Base-by-base conservation (phyloP, 2,329 filamentous ascomycete species). In the Thermomyces lanuginosus region DNA sequence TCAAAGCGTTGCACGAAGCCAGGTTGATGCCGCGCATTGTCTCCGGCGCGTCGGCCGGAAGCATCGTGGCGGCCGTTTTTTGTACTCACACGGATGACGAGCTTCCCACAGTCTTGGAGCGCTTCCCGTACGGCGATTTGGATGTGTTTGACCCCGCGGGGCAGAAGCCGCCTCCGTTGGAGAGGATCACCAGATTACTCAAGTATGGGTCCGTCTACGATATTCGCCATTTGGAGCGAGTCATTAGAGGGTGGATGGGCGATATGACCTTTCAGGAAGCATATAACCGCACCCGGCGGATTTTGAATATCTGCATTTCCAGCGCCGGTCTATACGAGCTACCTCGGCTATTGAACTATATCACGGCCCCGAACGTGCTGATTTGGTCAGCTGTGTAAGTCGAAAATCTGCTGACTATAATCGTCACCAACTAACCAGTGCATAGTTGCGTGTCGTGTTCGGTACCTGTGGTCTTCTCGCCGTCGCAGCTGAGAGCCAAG, bases 211-310 rank as follows among this genome's bases (percentile, higher is more conserved):
- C 74, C 23, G 76, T 86, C 59, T 80, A 84, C 35, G 82, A 93
- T 44, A 91, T 91, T 41, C 68, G 69, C 13, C 73, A 92, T 48
- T 58, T 93, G 25, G 75, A 70, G 2, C 66, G 75, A 24, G 82
- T 92, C 4, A 89, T 95, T 80, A 69, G 71, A 29, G 63, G 64
- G 16, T 60, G 89, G 43, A 64, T 92, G 5, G 83, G 83, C 19
- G 80, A 93, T 41, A 76, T 92, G 42, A 95, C 86, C 0, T 95
- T 95, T 40, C 80, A 86, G 44, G 86, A 95, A 53, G 82, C 83
- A 1, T 93, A 93, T 57, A 92, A 92, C 46, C 75, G 83, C n/a
- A 92, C 84, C 0, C 70, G 82, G 15, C 70, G 83, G 32, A 84
- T 93, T 34, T 69, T 92, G 44, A 95, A 93, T 48, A 92, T 95